Evolutionary conservation across 495 filamentous ascomycete species (phyloP), one percentile per base, ranked within the genome.

Genomic region (Aspergillus ellipticus): DNA sequence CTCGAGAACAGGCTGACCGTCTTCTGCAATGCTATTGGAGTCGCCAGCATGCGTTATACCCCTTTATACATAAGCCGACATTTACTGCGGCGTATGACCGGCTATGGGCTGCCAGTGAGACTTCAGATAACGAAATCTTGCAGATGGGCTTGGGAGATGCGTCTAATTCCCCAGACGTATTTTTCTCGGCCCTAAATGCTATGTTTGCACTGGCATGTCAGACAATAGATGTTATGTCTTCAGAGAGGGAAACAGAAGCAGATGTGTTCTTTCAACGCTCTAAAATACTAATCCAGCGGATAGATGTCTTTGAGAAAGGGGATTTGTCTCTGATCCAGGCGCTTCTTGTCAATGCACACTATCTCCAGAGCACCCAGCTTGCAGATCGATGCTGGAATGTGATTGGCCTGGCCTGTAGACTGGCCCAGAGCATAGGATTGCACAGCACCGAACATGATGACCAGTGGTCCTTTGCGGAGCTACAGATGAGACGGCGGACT

Each of bases 371-470:
- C 37, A 78, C 75, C 0, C 66, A 66, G 1, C 76, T 75, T 53
- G 69, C 77, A 1, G 69, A 61, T 29, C 57, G 69, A 13, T 79
- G 77, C 53, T 80, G 77, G 77, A 78, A 74, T 59, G 51, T 67
- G 1, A 68, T 79, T 22, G 77, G 77, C 0, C 51, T 80, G 7
- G 77, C 77, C 0, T 76, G 72, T 45, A 64, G 77, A 10, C 60
- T 76, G n/a, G 77, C 69, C 4, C 74, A 76, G 53, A 74, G 77
- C 2, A 62, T 80, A 0, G 77, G 77, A 4, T 51, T 80, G 39
- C 74, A 80, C 45, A 66, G 74, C 37, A 51, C 62, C 0, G 59
- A 59, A 5, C 59, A 63, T 7, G 52, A 53, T 31, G 11, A 16
- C 11, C 13, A 39, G n/a, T 43, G 51, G 7, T 55, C 63, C 22